Conservation (phyloP, 2,329 filamentous ascomycete species). For the Endoconidiophora laricicola region DNA sequence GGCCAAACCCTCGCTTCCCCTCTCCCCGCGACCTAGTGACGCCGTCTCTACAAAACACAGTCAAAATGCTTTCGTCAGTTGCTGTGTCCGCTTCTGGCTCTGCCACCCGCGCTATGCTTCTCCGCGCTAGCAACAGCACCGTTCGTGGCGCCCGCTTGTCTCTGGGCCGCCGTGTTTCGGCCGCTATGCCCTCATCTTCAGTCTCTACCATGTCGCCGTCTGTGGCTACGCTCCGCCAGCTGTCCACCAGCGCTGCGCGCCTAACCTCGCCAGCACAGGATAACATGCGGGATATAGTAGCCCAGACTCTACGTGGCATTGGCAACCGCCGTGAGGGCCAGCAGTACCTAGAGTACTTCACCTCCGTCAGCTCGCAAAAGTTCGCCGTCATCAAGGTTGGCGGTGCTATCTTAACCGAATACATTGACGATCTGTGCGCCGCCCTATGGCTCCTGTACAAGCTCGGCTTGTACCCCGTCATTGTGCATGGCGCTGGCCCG, state of each 20-base stretch:
- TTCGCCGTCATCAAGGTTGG: slow-evolving; percentile 98
- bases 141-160: slow-evolving; percentile 3
- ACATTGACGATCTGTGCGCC: slow-evolving; percentile 78
- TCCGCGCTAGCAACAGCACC: slow-evolving; percentile 1
- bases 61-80: slow-evolving; percentile 11
- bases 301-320: slow-evolving; percentile 70
- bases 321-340: slow-evolving; percentile 91
- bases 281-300: slow-evolving; percentile 21
- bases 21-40: background rate
- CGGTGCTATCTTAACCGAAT: slow-evolving; percentile 86
- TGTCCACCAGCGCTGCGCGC: slow-evolving; percentile 9
- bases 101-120: slow-evolving; percentile 7
- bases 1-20: background rate
- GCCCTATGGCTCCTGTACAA: slow-evolving; percentile 85
- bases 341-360: slow-evolving; percentile 96
- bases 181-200: background rate
- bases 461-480: slow-evolving; percentile 85
- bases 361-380: slow-evolving; percentile 86
- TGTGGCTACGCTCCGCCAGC: slow-evolving; percentile 5
- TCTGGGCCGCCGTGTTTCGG: background rate
- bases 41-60: background rate
- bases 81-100: slow-evolving; percentile 9
- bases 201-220: background rate
- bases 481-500: slow-evolving; percentile 87
- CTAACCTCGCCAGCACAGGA: slow-evolving; percentile 16